Evolutionary conservation across 495 filamentous ascomycete genomes (phyloP).

Genomic region (Rhypophila decipiens): DNA sequence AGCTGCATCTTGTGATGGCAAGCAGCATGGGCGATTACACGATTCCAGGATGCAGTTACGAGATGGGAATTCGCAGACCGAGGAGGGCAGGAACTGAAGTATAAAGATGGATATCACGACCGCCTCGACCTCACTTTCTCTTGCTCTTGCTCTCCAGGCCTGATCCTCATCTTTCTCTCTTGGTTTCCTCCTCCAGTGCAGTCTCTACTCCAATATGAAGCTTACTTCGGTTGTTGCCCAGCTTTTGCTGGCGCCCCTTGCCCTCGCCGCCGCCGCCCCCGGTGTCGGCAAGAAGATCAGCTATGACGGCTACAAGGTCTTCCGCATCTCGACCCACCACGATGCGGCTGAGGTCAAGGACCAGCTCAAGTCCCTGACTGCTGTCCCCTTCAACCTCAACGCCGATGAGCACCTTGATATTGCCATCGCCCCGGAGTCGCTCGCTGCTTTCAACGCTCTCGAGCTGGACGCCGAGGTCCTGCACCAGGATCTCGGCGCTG

Average conservation of each 20-base stretch:
- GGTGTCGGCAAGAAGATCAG: slow-evolving; percentile 14
- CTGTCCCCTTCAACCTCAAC: slow-evolving; percentile 16
- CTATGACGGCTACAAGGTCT: slow-evolving; percentile 27
- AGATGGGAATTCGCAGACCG: too few species aligned
- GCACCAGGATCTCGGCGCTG: slow-evolving; percentile 23
- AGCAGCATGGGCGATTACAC: not conserved
- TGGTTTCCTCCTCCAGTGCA: not conserved
- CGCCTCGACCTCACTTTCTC: not conserved
- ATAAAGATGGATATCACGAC: not conserved
- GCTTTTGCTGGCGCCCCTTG: slow-evolving; percentile 9
- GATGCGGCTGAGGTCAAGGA: slow-evolving; percentile 15
- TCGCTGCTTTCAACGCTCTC: slow-evolving; percentile 16
- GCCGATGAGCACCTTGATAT: slow-evolving; percentile 24
- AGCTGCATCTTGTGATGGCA: not conserved
- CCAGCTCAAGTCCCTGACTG: slow-evolving; percentile 16
- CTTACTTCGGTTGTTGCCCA: not conserved
- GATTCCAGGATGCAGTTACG: too few species aligned
- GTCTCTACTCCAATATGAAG: slow-evolving; percentile 8
- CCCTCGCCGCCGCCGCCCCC: slow-evolving; percentile 11
- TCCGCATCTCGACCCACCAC: slow-evolving; percentile 19
- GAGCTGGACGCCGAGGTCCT: slow-evolving; percentile 11
- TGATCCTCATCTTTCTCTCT: not conserved
- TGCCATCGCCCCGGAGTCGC: slow-evolving; percentile 18
- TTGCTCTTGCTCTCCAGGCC: not conserved
- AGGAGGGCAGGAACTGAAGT: not conserved